phyloP scores from a whole-genome alignment of 2,329 filamentous ascomycete species.

The Colletotrichum lupini region DNA sequence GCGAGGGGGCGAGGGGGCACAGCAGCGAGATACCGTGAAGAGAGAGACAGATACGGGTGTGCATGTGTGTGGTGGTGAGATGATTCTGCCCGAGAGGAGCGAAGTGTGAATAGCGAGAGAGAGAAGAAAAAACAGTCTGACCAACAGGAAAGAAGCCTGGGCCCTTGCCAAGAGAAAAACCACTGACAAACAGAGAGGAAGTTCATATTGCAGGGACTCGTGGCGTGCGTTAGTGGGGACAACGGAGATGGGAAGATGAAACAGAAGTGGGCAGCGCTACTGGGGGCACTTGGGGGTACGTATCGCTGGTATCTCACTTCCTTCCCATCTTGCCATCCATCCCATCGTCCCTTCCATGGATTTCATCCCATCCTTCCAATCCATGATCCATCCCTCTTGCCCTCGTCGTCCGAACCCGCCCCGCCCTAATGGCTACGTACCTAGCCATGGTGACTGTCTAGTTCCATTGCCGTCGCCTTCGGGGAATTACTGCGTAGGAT shows the following conservation, averaged over 20 bases:
- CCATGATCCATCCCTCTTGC: background rate
- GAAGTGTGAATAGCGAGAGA: background rate
- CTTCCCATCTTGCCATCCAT: background rate
- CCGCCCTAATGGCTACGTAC: background rate
- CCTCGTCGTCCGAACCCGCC: no score
- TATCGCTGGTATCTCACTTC: no score
- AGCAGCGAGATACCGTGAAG: background rate
- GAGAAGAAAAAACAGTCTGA: background rate
- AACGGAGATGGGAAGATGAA: constrained; percentile 33
- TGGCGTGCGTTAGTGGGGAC: constrained; percentile 33
- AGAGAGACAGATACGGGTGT: background rate
- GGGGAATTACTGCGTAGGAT: constrained; percentile 4
- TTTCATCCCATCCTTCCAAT: background rate
- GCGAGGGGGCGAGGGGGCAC: background rate
- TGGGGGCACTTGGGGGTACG: no score
- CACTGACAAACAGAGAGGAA: constrained; percentile 1
- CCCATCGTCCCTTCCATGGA: no score
- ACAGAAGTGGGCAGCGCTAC: constrained; percentile 29
- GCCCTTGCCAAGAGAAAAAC: background rate
- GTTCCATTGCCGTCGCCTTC: background rate
- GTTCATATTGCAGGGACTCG: constrained; percentile 31
- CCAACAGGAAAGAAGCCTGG: background rate
- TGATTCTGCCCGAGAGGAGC: background rate
- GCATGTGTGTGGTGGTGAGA: background rate
- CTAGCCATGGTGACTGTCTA: background rate